These are phyloP conservation scores for Fusarium metavorans DNA, from an alignment of 2,329 filamentous ascomycete species.

Conservation along the genomic window DNA sequence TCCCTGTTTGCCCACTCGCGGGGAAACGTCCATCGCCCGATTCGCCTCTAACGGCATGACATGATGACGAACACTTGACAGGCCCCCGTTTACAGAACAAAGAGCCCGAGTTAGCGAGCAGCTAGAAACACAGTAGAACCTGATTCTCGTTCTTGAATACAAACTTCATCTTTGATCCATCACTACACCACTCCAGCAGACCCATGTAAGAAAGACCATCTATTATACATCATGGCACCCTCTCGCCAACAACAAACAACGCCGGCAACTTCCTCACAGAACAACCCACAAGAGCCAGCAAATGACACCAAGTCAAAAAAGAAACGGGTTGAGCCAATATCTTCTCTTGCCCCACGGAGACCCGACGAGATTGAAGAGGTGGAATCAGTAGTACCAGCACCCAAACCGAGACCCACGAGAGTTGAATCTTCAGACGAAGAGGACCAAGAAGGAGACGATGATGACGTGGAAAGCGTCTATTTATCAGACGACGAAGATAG, in stretches of 20 bases:
- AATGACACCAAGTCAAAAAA: conserved; percentile 11
- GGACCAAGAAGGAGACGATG: neutral
- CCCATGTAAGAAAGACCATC: neutral
- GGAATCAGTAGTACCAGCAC: conserved; percentile 12
- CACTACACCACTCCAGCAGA: neutral
- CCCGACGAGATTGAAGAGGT: conserved; percentile 38
- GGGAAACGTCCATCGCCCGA: conserved; percentile 36
- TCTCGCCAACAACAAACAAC: conserved; percentile 6
- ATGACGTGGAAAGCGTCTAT: conserved; percentile 36
- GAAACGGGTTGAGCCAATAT: neutral
- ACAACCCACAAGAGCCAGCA: neutral
- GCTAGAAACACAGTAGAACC: neutral
- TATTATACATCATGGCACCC: conserved; percentile 18
- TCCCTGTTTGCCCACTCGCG: conserved; percentile 40
- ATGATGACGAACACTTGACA: conserved; percentile 40
- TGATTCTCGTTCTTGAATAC: neutral
- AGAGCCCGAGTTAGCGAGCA: neutral
- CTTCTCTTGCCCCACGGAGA: conserved; percentile 4
- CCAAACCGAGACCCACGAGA: conserved; percentile 13
- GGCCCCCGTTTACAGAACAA: neutral
- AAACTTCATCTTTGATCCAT: neutral
- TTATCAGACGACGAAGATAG: conserved; percentile 31
- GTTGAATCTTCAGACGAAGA: conserved; percentile 25
- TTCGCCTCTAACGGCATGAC: conserved; percentile 34
- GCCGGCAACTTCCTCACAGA: conserved; percentile 18